Base-by-base conservation (phyloP, 768 basidiomycete species). In the Termitomyces heimii region DNA sequence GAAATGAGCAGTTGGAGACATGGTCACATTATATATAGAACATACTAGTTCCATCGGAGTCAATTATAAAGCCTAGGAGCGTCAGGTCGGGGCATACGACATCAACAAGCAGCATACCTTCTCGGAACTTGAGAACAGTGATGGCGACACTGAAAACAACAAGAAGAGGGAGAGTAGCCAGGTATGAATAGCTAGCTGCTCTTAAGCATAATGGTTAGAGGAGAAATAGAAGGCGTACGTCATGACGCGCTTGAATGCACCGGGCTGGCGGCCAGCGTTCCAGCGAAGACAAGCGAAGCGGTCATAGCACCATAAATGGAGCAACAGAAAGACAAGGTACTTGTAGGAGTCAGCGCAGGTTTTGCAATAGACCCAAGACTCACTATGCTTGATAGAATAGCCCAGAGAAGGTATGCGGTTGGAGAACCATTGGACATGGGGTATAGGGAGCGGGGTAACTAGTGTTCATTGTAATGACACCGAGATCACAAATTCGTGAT, bases 191-290 rank as follows among this genome's bases (percentile, higher is more conserved):
- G 71, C 89, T 80, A 66, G 50, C 18, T 59, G n/a, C 20, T 53
- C 24, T 48, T 12, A 32, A 54, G 29, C 20, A 46, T 37, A n/a
- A 43, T 45, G 57, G 39, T 20, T 34, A 57, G 44, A 28, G 35
- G 8, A 57, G 26, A n/a, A 8, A 31, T 43, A 39, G 76, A 7
- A 40, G 37, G 12, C 84, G 66, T 66, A 91, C 88, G 88, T 92
- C 91, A 93, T 93, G 66, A 93, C 79, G 51, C 92, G 80, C 72
- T 88, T 92, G 80, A 93, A 93, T 13, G 90, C 84, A 55, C 91
- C 91, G 56, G 86, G 88, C 67, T 89, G 88, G 53, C 88, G 78
- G 34, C 88, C 88, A 14, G 84, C 77, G 66, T 83, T 78, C 88
- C 89, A 91, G 69, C 75, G 79, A 46, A 91, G 70, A 70, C 90